Percentiles rank a stretch among this genome's conserved stretches.
phyloP scores from a whole-genome alignment of 441 rosid genomes.

The Syzygium malaccense region DNA sequence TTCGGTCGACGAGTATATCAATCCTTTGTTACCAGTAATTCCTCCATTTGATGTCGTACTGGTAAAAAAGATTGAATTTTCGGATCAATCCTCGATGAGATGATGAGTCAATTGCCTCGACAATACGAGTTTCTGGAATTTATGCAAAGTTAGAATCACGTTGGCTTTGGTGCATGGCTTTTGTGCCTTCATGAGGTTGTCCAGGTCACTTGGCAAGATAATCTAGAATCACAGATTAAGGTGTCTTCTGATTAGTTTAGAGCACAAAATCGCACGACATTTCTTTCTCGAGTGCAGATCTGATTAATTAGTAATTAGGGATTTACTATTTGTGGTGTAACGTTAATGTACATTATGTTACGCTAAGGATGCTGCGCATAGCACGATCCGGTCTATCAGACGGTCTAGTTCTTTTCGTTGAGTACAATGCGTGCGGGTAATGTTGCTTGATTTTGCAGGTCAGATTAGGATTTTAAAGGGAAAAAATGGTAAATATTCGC shows the following conservation, averaged over 20 bases:
- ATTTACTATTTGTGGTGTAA: background rate
- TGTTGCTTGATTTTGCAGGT: background rate
- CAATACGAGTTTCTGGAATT: background rate
- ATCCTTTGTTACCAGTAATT: background rate
- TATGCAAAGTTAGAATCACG: background rate
- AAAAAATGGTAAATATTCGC: constrained; percentile 23
- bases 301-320: background rate
- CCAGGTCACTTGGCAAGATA: background rate
- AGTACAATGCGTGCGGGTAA: background rate
- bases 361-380: background rate
- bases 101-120: background rate
- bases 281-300: background rate
- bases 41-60: background rate
- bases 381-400: background rate
- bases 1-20: background rate
- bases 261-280: background rate
- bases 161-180: background rate
- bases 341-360: background rate
- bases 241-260: background rate
- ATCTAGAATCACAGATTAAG: background rate
- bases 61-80: background rate
- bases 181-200: background rate
- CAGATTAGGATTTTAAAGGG: background rate
- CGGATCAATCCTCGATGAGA: background rate
- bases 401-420: background rate